phyloP scores from a whole-genome alignment of 2,329 filamentous ascomycete genomes.

The Trichoderma atrobrunneum region DNA sequence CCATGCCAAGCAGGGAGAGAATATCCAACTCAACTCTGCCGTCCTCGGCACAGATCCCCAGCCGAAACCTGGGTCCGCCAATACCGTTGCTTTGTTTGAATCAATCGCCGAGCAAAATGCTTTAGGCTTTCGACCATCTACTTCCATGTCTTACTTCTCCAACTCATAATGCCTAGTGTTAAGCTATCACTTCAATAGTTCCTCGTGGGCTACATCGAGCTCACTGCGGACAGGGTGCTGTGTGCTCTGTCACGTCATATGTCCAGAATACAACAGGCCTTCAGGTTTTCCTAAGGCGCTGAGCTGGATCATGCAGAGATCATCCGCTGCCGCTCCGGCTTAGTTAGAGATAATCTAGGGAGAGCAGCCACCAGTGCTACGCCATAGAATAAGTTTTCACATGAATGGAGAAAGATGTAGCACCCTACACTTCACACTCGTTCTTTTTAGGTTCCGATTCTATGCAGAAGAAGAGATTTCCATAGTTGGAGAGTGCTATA shows the following conservation, averaged over 20 bases:
- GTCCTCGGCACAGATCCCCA: background rate
- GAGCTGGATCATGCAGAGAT: background rate
- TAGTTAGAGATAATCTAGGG: background rate
- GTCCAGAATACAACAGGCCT: background rate
- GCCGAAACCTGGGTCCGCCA: background rate
- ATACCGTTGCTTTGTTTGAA: background rate
- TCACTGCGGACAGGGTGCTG: background rate
- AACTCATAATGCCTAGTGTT: background rate
- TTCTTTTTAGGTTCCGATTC: too few relatives aligned
- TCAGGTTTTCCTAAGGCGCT: too few relatives aligned
- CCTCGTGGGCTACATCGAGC: background rate
- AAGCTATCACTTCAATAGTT: background rate
- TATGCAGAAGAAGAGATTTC: background rate
- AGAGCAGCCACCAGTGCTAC: background rate
- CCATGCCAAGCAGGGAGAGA: background rate
- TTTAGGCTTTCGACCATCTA: background rate
- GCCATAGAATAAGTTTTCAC: background rate
- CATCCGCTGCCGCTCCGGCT: background rate
- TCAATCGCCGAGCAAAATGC: background rate
- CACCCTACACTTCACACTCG: background rate
- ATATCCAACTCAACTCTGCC: background rate
- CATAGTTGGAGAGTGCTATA: background rate
- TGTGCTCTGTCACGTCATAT: background rate
- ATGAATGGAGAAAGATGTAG: background rate
- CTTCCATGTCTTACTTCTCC: background rate